Conservation (phyloP, 2,329 filamentous ascomycete genomes). For the Pseudophaeomoniella oleicola region DNA sequence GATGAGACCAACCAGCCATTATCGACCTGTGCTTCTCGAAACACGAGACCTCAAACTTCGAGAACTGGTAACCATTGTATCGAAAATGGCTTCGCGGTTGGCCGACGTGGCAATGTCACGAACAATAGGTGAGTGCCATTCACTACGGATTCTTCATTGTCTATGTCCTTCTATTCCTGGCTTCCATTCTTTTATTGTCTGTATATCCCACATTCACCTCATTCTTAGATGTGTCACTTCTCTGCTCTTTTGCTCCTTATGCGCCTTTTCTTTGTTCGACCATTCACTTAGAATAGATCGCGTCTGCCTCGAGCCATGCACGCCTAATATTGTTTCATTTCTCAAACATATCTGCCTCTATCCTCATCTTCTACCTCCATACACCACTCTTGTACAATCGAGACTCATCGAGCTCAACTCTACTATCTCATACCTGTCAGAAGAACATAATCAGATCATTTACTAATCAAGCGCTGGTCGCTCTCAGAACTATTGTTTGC, state of each 20-base stretch:
- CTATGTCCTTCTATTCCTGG: neutral
- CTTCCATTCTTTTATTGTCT: slow-evolving; percentile 1
- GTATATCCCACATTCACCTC: neutral
- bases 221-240: neutral
- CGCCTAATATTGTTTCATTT: neutral
- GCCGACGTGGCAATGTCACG: neutral
- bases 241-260: slow-evolving; percentile 2
- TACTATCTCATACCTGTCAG: slow-evolving; percentile 4
- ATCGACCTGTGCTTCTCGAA: neutral
- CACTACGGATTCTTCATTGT: neutral
- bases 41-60: too few relatives aligned
- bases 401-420: slow-evolving; percentile 4
- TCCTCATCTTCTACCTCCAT: neutral
- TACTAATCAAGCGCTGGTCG: slow-evolving; percentile 1
- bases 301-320: slow-evolving; percentile 4
- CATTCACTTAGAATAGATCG: slow-evolving; percentile 7
- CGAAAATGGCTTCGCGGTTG: neutral
- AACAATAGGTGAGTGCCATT: neutral
- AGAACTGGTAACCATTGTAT: too few relatives aligned
- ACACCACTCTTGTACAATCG: neutral
- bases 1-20: neutral
- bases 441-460: neutral
- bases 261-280: slow-evolving; percentile 2
- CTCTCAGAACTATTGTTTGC: neutral
- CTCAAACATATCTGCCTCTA: too few relatives aligned